Percentiles rank a stretch among this genome's conserved stretches.
Evolutionary conservation across 495 filamentous ascomycete species (phyloP).

Genomic region (Hypoxylon trugodes): DNA sequence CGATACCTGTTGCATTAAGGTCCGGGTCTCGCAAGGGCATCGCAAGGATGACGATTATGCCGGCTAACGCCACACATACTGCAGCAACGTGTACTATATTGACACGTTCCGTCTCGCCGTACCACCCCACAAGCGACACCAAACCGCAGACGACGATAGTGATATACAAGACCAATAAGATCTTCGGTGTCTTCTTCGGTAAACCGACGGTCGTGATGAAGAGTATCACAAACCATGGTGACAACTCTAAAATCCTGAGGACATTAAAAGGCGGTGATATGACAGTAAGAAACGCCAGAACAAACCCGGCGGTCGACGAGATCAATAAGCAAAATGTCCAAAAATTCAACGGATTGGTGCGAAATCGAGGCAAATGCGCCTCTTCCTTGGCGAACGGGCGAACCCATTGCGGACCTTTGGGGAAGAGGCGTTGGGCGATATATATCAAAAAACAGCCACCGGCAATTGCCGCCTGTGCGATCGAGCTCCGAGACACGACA

Average conservation of each 20-base stretch:
- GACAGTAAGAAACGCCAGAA: slow-evolving; percentile 33
- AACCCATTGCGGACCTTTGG: slow-evolving; percentile 43
- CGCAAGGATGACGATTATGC: slow-evolving; percentile 63
- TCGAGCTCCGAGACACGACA: slow-evolving; percentile 20
- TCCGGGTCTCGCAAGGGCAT: slow-evolving; percentile 77
- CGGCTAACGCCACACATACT: slow-evolving; percentile 51
- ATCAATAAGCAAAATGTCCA: slow-evolving; percentile 36
- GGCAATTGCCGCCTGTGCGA: slow-evolving; percentile 40
- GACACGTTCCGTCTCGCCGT: slow-evolving; percentile 36
- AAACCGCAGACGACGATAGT: slow-evolving; percentile 46
- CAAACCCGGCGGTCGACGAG: slow-evolving; percentile 35
- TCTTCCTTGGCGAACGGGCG: slow-evolving; percentile 45
- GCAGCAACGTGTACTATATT: slow-evolving; percentile 53
- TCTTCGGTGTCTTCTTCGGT: slow-evolving; percentile 55
- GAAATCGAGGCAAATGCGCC: slow-evolving; percentile 4
- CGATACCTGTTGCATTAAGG: slow-evolving; percentile 68
- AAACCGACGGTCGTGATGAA: slow-evolving; percentile 58
- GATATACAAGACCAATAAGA: slow-evolving; percentile 51
- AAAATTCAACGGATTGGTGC: slow-evolving; percentile 31
- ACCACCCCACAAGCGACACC: slow-evolving; percentile 47
- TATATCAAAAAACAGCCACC: slow-evolving; percentile 35
- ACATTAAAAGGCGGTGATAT: slow-evolving; percentile 28
- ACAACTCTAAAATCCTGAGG: slow-evolving; percentile 30
- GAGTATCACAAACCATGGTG: slow-evolving; percentile 54
- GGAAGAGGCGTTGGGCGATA: slow-evolving; percentile 24